Conservation (phyloP, 805 yeast genomes). For the Starmerella tilneyi region DNA sequence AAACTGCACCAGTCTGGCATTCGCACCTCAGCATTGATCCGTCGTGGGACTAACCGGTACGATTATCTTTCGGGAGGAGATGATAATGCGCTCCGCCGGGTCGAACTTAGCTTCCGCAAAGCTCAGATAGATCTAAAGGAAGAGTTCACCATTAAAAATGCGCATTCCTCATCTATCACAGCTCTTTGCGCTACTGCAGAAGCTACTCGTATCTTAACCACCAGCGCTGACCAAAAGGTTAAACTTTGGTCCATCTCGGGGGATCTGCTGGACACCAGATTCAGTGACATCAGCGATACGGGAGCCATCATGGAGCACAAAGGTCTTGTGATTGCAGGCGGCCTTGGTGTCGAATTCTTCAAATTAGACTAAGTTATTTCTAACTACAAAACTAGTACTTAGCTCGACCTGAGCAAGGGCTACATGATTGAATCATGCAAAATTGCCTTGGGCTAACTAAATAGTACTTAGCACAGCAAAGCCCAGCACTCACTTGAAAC, state of each 20-base stretch:
- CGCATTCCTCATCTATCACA: slow-evolving; percentile 84
- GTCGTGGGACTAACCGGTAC: slow-evolving; percentile 23
- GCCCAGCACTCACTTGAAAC: no score
- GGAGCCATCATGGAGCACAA: slow-evolving; percentile 44
- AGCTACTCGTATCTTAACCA: slow-evolving; percentile 36
- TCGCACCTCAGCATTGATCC: slow-evolving; percentile 41
- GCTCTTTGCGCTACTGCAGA: slow-evolving; percentile 36
- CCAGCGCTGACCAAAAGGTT: slow-evolving; percentile 76
- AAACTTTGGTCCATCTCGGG: slow-evolving; percentile 49
- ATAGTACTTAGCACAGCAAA: no score
- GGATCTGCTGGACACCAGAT: slow-evolving; percentile 35
- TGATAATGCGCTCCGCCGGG: slow-evolving; percentile 60
- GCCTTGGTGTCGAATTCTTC: slow-evolving; percentile 21
- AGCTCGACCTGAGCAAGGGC: no score
- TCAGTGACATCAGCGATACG: slow-evolving; percentile 84
- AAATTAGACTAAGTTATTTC: not conserved
- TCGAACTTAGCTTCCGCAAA: slow-evolving; percentile 30
- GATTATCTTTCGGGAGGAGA: slow-evolving; percentile 70
- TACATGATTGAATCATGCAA: no score
- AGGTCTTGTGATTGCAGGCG: slow-evolving; percentile 12
- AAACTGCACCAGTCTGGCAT: slow-evolving; percentile 79
- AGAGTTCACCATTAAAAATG: slow-evolving; percentile 36
- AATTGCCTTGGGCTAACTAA: no score
- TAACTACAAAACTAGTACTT: no score
- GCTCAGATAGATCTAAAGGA: not conserved